Conservation (phyloP, 345 rosid genomes). For the Populus euphratica region DNA sequence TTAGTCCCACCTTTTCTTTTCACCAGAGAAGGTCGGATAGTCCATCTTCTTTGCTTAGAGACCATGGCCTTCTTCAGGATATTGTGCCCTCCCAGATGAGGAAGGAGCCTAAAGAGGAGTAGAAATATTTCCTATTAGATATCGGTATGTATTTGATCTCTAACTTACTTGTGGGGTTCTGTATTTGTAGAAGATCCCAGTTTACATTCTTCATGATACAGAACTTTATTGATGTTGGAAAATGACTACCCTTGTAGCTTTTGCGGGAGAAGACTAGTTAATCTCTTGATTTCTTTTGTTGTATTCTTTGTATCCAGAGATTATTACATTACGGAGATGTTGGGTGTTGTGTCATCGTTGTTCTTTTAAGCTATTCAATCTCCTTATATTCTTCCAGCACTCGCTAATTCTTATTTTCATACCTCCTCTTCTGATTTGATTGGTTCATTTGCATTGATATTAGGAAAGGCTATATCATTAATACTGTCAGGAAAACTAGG, state of each 20-base stretch:
- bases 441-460: not conserved
- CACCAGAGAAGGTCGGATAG: conserved; percentile 30
- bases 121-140: not conserved
- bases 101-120: conserved; percentile 37
- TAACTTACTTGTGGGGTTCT: conserved; percentile 20
- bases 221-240: not conserved
- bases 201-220: conserved; percentile 8
- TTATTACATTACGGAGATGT: conserved; percentile 23
- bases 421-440: not conserved
- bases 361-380: not conserved
- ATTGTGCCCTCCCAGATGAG: conserved; percentile 75
- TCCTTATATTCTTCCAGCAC: not conserved
- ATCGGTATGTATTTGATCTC: conserved; percentile 37
- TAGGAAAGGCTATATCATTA: not conserved
- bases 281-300: conserved; percentile 8
- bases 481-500: conserved; percentile 25
- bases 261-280: conserved; percentile 1
- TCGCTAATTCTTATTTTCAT: not conserved
- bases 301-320: conserved; percentile 26
- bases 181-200: conserved; percentile 20
- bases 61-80: conserved; percentile 90
- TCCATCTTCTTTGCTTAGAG: conserved; percentile 42
- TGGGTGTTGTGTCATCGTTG: conserved; percentile 11
- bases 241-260: conserved; percentile 19
- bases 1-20: conserved; percentile 25